Evolutionary conservation across 1,139 yeast species (phyloP), one percentile per base, ranked within the genome.

Genomic region (Insectozyma bohioensis): DNA sequence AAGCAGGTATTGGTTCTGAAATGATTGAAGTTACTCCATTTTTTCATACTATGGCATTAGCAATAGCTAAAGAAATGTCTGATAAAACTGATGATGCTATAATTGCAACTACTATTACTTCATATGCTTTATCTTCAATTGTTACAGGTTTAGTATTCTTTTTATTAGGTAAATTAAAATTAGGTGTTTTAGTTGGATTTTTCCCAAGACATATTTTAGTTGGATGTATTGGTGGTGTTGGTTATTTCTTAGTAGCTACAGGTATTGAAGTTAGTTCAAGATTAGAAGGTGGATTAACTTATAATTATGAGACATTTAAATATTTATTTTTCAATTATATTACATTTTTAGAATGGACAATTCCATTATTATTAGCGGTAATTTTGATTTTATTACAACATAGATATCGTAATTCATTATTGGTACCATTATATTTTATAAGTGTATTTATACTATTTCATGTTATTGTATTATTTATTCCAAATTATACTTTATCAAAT

Each of bases 21-120:
- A 92, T 92, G 98, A 92, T 92, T 46, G 98, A 92, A 58, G 90
- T 92, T 13, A 95, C 97, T 1, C 98, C 98, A 1, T 92, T 92
- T 56, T 92, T 92, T 67, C 98, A 92, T 52, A 75, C 95, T 3
- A 90, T 92, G 95, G 97, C 97, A 0, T 65, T 76, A 15, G 69
- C 83, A 4, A 80, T 92, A 28, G 63, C 80, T 51, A 56, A 58
- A 4, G 74, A 78, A 17, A 63, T 85, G 53, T 79, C 80, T 2
- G 44, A 55, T 9, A 65, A 62, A 21, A 61, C 68, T 22, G 68
- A 74, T 13, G 80, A 80, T 19, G 80, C 77, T 6, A 76, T 92
- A 9, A 67, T 92, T 23, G 81, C 97, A 1, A 92, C 98, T 0
- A 87, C 97, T 0, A 79, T 92, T 18, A 76, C 88, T 6, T 78